Percentiles rank a stretch among this genome's conserved stretches.
Conservation (phyloP, 1,284 basidiomycete genomes). For the Rhodotorula sp. region DNA sequence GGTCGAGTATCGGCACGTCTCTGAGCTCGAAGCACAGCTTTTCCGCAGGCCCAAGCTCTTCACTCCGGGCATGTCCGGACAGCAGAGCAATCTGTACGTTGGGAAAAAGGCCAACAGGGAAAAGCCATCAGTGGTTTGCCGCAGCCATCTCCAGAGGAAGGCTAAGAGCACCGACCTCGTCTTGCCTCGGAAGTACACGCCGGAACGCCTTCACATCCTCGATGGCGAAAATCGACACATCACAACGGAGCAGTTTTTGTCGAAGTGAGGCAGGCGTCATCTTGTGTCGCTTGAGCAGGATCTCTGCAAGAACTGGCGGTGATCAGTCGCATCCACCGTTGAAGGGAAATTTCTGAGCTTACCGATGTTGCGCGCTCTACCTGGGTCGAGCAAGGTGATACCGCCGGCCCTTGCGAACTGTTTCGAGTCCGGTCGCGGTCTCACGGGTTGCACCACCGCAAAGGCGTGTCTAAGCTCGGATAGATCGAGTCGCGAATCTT, state of each 20-base stretch:
- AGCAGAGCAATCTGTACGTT: conserved; percentile 60
- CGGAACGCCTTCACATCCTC: conserved; percentile 72
- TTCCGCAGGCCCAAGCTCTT: conserved; percentile 61
- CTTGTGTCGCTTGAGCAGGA: background rate
- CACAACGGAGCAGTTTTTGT: background rate
- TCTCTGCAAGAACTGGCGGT: background rate
- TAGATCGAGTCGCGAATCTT: conserved; percentile 61
- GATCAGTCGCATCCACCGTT: background rate
- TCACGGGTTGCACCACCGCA: conserved; percentile 44
- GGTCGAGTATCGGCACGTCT: conserved; percentile 66
- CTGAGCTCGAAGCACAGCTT: conserved; percentile 74
- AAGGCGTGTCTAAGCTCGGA: conserved; percentile 61
- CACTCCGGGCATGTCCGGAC: conserved; percentile 57
- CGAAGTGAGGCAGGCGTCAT: background rate
- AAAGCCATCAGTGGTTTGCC: background rate
- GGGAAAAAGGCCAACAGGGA: too few relatives aligned
- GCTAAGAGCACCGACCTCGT: conserved; percentile 59
- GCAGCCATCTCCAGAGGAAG: background rate
- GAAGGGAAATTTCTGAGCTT: too few relatives aligned
- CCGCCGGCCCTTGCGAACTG: too few relatives aligned
- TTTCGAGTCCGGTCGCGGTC: too few relatives aligned
- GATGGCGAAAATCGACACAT: conserved; percentile 56
- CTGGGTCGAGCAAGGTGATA: too few relatives aligned
- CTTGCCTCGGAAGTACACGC: conserved; percentile 68
- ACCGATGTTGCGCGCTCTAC: too few relatives aligned